These are phyloP conservation scores for Rhododendron kiyosumense DNA, from an alignment of 148 eudicot species.

Conservation along the genomic window DNA sequence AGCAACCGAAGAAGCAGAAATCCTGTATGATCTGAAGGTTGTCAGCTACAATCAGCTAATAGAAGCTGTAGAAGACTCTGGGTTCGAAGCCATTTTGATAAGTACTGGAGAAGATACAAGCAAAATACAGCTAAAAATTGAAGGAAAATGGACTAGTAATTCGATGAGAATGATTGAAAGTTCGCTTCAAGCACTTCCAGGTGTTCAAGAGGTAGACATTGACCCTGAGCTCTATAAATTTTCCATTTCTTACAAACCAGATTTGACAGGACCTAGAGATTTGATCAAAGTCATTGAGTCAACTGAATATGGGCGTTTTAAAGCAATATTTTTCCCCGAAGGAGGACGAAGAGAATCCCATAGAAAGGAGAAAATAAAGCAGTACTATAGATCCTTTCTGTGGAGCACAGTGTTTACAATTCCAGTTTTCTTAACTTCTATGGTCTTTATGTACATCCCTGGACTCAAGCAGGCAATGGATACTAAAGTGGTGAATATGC, in stretches of 20 bases:
- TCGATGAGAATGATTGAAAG: slow-evolving; percentile 44
- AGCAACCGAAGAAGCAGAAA: slow-evolving; percentile 78
- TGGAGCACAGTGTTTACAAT: slow-evolving; percentile 89
- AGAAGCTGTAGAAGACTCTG: slow-evolving; percentile 55
- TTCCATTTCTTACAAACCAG: slow-evolving; percentile 65
- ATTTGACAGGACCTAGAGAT: slow-evolving; percentile 70
- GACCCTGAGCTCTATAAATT: slow-evolving; percentile 44
- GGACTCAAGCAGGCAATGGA: slow-evolving; percentile 56
- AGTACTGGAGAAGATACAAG: slow-evolving; percentile 73
- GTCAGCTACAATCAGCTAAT: slow-evolving; percentile 42
- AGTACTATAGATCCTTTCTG: slow-evolving; percentile 51
- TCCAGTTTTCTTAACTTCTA: slow-evolving; percentile 80
- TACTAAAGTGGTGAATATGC: slow-evolving; percentile 62
- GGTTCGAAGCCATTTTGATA: slow-evolving; percentile 67
- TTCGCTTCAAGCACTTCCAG: slow-evolving; percentile 68
- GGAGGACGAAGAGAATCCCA: slow-evolving; percentile 56
- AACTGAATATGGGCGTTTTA: slow-evolving; percentile 46
- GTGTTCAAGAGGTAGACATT: slow-evolving; percentile 55
- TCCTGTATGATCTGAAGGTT: slow-evolving; percentile 63
- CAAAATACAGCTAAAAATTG: slow-evolving; percentile 59
- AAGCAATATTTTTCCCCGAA: slow-evolving; percentile 68
- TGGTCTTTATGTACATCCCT: slow-evolving; percentile 92
- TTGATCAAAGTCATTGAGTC: slow-evolving; percentile 69
- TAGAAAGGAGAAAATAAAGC: slow-evolving; percentile 54
- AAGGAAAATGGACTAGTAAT: slow-evolving; percentile 41